Conservation (phyloP, 345 rosid genomes). For the Brassica cretica region DNA sequence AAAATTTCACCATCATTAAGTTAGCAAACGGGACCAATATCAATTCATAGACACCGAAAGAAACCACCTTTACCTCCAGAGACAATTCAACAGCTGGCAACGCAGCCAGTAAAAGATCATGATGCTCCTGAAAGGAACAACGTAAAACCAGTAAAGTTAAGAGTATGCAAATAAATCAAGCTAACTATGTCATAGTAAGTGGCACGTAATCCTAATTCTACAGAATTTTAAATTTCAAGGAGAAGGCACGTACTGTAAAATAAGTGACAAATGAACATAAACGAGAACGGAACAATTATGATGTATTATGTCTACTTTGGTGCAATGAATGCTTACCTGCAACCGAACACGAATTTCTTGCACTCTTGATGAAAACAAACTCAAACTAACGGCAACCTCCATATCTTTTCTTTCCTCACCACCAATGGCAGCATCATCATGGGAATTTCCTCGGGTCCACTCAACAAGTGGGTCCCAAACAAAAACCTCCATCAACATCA, state of each 20-base stretch:
- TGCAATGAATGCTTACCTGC: conserved; percentile 59
- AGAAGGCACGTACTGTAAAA: conserved; percentile 6
- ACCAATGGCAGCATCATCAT: conserved; percentile 93
- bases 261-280: neutral
- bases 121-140: conserved; percentile 75
- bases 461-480: conserved; percentile 96
- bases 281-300: neutral
- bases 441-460: conserved; percentile 96
- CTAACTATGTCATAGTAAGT: conserved; percentile 9
- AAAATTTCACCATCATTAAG: conserved; percentile 29
- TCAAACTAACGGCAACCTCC: conserved; percentile 96
- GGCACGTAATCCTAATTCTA: conserved; percentile 1
- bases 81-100: conserved; percentile 79
- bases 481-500: conserved; percentile 89
- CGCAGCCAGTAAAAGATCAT: conserved; percentile 71
- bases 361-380: conserved; percentile 93
- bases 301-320: conserved; percentile 12
- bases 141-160: conserved; percentile 7
- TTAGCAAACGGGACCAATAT: neutral
- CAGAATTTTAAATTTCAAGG: conserved; percentile 10
- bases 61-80: conserved; percentile 65
- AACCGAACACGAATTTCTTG: conserved; percentile 92
- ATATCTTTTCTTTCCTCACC: conserved; percentile 98
- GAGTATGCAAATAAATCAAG: conserved; percentile 17
- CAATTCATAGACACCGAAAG: conserved; percentile 5